phyloP scores from a whole-genome alignment of 805 yeast genomes.

The Spathaspora sp. region DNA sequence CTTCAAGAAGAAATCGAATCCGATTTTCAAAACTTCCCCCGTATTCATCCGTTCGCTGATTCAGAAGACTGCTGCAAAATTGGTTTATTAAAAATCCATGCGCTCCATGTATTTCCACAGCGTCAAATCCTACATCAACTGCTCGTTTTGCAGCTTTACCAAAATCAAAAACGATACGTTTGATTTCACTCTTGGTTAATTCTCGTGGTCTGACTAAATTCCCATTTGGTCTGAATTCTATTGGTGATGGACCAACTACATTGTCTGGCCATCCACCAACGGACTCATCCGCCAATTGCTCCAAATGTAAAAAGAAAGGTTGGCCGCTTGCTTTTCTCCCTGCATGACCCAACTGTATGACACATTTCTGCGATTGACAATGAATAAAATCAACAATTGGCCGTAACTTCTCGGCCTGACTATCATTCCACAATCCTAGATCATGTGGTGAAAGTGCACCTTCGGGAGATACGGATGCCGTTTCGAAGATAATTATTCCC shows the following conservation, averaged over 20 bases:
- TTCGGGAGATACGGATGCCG: conserved; percentile 36
- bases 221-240: conserved; percentile 22
- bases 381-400: conserved; percentile 43
- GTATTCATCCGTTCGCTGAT: conserved; percentile 55
- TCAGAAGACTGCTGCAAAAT: conserved; percentile 43
- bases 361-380: conserved; percentile 40
- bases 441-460: conserved; percentile 43
- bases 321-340: conserved; percentile 45
- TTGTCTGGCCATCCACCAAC: conserved; percentile 43
- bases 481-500: conserved; percentile 46
- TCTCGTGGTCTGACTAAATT: conserved; percentile 33
- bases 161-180: conserved; percentile 35
- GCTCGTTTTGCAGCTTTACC: conserved; percentile 47
- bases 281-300: conserved; percentile 22
- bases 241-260: conserved; percentile 44
- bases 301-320: conserved; percentile 24
- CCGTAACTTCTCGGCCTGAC: conserved; percentile 39
- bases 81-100: conserved; percentile 54
- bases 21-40: conserved; percentile 64
- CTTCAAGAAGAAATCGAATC: conserved; percentile 44
- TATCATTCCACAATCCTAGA: conserved; percentile 49
- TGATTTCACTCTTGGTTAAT: conserved; percentile 39
- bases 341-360: conserved; percentile 52
- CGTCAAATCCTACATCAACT: conserved; percentile 48
- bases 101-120: conserved; percentile 63